phyloP scores from a whole-genome alignment of 345 rosid genomes.

The Hibiscus tridactylites region DNA sequence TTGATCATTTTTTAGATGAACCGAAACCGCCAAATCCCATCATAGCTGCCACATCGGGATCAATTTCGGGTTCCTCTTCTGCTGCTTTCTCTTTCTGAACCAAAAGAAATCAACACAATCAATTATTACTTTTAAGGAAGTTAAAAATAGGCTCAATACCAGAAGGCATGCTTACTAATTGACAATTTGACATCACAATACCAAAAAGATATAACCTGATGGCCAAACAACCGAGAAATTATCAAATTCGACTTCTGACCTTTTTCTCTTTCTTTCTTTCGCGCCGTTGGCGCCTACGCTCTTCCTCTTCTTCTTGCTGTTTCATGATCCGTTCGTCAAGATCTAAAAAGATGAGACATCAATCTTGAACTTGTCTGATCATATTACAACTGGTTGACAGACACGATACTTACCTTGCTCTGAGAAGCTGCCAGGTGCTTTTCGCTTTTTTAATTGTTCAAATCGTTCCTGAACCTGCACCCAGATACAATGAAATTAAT shows the following conservation, averaged over 20 bases:
- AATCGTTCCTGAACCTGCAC: conserved; percentile 83
- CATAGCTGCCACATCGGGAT: conserved; percentile 91
- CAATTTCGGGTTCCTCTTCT: conserved; percentile 75
- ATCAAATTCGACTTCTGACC: conserved; percentile 28
- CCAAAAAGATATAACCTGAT: not conserved
- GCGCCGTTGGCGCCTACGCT: conserved; percentile 55
- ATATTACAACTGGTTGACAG: not conserved
- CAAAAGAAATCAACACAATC: not conserved
- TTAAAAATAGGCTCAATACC: not conserved
- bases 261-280: conserved; percentile 97
- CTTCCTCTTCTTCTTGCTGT: conserved; percentile 92
- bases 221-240: not conserved
- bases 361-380: not conserved
- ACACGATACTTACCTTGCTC: conserved; percentile 63
- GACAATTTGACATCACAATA: not conserved
- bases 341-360: conserved; percentile 20
- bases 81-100: conserved; percentile 74
- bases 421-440: conserved; percentile 59
- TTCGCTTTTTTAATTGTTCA: conserved; percentile 76
- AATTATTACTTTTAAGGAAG: not conserved
- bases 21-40: conserved; percentile 98
- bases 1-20: conserved; percentile 57
- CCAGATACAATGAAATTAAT: not conserved
- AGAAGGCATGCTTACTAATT: not conserved
- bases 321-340: conserved; percentile 81